These are phyloP conservation scores for Tricholoma sp. DNA, from an alignment of 768 basidiomycete genomes.

Conservation along the genomic window DNA sequence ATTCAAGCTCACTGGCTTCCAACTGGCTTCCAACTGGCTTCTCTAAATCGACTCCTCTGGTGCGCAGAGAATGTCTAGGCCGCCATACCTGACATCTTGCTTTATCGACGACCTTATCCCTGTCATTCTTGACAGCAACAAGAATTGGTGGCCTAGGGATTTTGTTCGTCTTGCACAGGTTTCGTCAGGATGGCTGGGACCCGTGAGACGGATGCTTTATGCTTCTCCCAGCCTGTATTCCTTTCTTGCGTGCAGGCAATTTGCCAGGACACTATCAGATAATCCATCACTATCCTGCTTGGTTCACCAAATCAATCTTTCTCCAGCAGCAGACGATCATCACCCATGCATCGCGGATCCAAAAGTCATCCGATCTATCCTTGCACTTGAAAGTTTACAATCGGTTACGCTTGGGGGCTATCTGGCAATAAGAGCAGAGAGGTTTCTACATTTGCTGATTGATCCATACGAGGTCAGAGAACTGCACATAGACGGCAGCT, in stretches of 20 bases:
- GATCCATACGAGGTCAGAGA: constrained; percentile 36
- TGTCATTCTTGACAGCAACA: constrained; percentile 42
- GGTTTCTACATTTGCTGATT: constrained; percentile 38
- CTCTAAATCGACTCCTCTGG: neutral
- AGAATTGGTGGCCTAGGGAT: constrained; percentile 53
- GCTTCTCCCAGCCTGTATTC: constrained; percentile 35
- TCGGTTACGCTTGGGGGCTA: constrained; percentile 44
- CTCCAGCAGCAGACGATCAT: constrained; percentile 21
- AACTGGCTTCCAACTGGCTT: no score
- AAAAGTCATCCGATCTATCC: constrained; percentile 34
- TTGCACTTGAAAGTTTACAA: constrained; percentile 36
- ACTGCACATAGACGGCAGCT: constrained; percentile 43
- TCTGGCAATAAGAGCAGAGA: constrained; percentile 40
- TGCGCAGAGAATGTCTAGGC: neutral
- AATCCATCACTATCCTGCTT: constrained; percentile 31
- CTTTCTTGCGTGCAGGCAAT: constrained; percentile 33
- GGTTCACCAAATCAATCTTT: constrained; percentile 37
- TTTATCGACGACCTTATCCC: constrained; percentile 51
- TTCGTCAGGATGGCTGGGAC: constrained; percentile 44
- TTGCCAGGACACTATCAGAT: constrained; percentile 36
- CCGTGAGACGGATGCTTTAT: constrained; percentile 41
- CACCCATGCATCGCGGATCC: constrained; percentile 23
- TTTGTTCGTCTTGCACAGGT: constrained; percentile 42
- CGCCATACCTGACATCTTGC: constrained; percentile 4
- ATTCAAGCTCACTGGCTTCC: no score